Conservation (phyloP, 2,329 filamentous ascomycete genomes). For the Fusarium pseudoanthophilum region DNA sequence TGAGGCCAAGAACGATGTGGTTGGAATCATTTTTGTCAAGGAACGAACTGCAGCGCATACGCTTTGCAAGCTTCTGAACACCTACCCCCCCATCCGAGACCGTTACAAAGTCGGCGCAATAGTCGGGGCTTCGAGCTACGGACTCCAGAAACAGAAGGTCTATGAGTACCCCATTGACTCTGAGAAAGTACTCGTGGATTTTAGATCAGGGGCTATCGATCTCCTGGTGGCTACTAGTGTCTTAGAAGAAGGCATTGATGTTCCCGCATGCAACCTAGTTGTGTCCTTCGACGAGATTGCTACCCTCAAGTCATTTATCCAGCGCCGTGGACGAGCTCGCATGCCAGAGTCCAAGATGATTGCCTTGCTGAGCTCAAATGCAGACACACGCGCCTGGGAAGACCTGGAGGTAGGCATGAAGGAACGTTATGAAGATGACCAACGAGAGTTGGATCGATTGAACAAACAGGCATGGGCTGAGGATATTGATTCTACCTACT, state of each 20-base stretch:
- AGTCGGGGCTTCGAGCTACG: slow-evolving; percentile 62
- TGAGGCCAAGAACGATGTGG: slow-evolving; percentile 53
- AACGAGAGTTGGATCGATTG: slow-evolving; percentile 60
- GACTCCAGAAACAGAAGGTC: slow-evolving; percentile 53
- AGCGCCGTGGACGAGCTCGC: slow-evolving; percentile 64
- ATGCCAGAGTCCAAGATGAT: slow-evolving; percentile 63
- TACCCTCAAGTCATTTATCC: slow-evolving; percentile 68
- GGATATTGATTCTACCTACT: slow-evolving; percentile 38
- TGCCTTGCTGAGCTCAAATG: slow-evolving; percentile 50
- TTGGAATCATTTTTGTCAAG: slow-evolving; percentile 75
- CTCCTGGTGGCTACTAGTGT: slow-evolving; percentile 72
- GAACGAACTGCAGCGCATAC: slow-evolving; percentile 71
- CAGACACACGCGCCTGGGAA: slow-evolving; percentile 65
- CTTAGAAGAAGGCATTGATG: slow-evolving; percentile 74
- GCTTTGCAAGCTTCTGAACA: slow-evolving; percentile 66
- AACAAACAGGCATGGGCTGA: slow-evolving; percentile 59
- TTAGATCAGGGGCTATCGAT: slow-evolving; percentile 65
- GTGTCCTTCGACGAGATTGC: slow-evolving; percentile 64
- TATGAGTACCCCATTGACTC: slow-evolving; percentile 49
- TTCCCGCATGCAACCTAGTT: slow-evolving; percentile 71
- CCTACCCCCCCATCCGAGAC: slow-evolving; percentile 59
- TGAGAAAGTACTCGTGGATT: slow-evolving; percentile 56
- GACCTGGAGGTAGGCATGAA: slow-evolving; percentile 79
- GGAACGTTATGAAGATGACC: slow-evolving; percentile 72
- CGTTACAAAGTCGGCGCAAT: slow-evolving; percentile 64